Evolutionary conservation across 495 filamentous ascomycete species (phyloP).

Genomic region (Aspergillus homomorphus): DNA sequence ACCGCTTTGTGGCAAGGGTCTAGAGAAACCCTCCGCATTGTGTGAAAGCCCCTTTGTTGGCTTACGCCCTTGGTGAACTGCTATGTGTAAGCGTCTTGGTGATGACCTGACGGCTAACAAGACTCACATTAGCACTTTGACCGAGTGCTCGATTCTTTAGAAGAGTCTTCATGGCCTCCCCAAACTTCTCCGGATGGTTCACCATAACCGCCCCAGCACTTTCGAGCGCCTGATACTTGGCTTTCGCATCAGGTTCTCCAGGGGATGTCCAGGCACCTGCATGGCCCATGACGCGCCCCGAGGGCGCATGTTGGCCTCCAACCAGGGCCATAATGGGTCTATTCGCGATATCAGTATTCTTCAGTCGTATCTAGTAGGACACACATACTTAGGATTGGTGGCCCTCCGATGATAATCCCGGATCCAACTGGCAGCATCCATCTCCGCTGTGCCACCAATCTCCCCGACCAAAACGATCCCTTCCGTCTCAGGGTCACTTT

Average conservation of each 20-base stretch:
- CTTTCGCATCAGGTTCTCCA: conserved; percentile 61
- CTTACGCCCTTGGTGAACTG: conserved; percentile 20
- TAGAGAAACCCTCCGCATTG: conserved; percentile 33
- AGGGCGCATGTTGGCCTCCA: conserved; percentile 63
- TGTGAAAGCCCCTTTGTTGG: conserved; percentile 53
- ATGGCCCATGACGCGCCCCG: conserved; percentile 81
- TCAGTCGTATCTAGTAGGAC: neutral
- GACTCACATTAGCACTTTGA: conserved; percentile 29
- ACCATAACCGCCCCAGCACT: conserved; percentile 72
- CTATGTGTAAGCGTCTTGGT: conserved; percentile 14
- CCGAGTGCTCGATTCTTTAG: conserved; percentile 33
- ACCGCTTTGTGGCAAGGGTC: conserved; percentile 1
- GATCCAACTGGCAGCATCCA: conserved; percentile 81
- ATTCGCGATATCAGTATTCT: conserved; percentile 7
- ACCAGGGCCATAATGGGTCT: conserved; percentile 81
- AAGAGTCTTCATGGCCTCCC: conserved; percentile 62
- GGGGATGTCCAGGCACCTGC: conserved; percentile 73
- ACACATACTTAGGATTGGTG: conserved; percentile 63
- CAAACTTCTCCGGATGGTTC: conserved; percentile 79
- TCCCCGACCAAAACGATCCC: conserved; percentile 84
- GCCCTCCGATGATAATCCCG: conserved; percentile 59
- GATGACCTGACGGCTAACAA: neutral
- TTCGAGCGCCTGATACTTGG: conserved; percentile 67
- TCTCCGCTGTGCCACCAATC: conserved; percentile 76
- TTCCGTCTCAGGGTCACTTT: conserved; percentile 71